Percentiles rank a stretch among this genome's conserved stretches.
phyloP scores from a whole-genome alignment of 1,284 basidiomycete species.

The Meripilus lineatus region DNA sequence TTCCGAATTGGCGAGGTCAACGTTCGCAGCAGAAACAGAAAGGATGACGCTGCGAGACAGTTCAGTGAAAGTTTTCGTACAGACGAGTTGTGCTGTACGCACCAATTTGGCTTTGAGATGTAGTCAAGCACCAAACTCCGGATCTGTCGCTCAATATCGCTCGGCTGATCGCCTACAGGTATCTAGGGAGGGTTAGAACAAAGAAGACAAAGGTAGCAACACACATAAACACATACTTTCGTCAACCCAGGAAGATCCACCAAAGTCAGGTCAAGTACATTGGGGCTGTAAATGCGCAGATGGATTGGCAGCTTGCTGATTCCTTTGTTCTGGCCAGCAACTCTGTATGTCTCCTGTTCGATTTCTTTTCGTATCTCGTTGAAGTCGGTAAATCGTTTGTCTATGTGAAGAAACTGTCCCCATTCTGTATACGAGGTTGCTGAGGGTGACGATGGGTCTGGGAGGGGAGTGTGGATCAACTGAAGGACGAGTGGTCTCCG shows the following conservation, averaged over 20 bases:
- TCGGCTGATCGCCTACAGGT: slow-evolving; percentile 85
- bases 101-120: slow-evolving; percentile 95
- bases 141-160: slow-evolving; percentile 97
- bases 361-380: slow-evolving; percentile 94
- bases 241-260: slow-evolving; percentile 96
- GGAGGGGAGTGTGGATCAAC: slow-evolving; percentile 82
- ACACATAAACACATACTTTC: slow-evolving; percentile 57
- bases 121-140: slow-evolving; percentile 92
- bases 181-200: slow-evolving; percentile 46
- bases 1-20: slow-evolving; percentile 98
- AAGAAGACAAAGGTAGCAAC: slow-evolving; percentile 4
- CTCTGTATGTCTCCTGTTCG: slow-evolving; percentile 95
- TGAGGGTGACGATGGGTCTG: slow-evolving; percentile 31
- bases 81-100: slow-evolving; percentile 30
- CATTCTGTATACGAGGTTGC: slow-evolving; percentile 66
- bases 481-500: slow-evolving; percentile 93
- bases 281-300: slow-evolving; percentile 91
- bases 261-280: slow-evolving; percentile 92
- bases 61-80: slow-evolving; percentile 7
- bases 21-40: slow-evolving; percentile 94
- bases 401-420: slow-evolving; percentile 95
- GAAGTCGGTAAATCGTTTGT: slow-evolving; percentile 96
- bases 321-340: slow-evolving; percentile 99
- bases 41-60: slow-evolving; percentile 98
- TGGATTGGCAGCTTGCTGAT: slow-evolving; percentile 95